Evolutionary conservation across 2,329 filamentous ascomycete species (phyloP), one percentile per base, ranked within the genome.

Genomic region (Pseudogymnoascus sp.): DNA sequence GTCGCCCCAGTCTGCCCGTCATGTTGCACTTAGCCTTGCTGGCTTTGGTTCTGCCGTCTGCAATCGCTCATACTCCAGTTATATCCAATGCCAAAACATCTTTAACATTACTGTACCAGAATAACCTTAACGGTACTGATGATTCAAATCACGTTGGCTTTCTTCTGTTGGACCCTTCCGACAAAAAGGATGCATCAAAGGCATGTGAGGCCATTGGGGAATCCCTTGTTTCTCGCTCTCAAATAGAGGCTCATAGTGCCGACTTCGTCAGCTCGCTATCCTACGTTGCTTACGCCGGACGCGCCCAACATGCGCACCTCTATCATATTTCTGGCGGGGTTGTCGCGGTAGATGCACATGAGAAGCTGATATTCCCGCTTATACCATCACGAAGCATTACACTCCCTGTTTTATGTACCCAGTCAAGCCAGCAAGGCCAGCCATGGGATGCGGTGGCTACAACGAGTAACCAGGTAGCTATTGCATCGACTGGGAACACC

Each of bases 121-220:
- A 83, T 71, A 83, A 83, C 42, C 73, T 83, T 23, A 84, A 84
- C 68, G 75, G 73, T 6, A 79, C 79, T 0, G 81, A 84, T 65
- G 79, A 83, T 71, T 73, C 70, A 26, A 82, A 83, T 66, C 81
- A 83, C 68, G 73, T 80, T 16, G 77, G 80, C 10, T 80, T 80
- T 2, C 77, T 83, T 47, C 70, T 83, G 6, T 71, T 83, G 45
- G 80, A 81, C 63, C 71, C 77, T 3, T 71, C 77, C 60, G 68
- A 72, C 5, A 72, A 74, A 40, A 68, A 71, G 16, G 71, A 74
- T 59, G 80, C 76, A 26, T 70, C 71, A 0, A 70, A 74, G 36
- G 79, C 78, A n/a, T 83, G 81, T 67, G 71, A 72, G 10, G 71
- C 75, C 1, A 66, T 83, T 59, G 77, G 77, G n/a, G 81, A 83